Evolutionary conservation across 352 stramenopile species (phyloP), one percentile per base, ranked within the genome.

Genomic region (Pythium dissotocum): DNA sequence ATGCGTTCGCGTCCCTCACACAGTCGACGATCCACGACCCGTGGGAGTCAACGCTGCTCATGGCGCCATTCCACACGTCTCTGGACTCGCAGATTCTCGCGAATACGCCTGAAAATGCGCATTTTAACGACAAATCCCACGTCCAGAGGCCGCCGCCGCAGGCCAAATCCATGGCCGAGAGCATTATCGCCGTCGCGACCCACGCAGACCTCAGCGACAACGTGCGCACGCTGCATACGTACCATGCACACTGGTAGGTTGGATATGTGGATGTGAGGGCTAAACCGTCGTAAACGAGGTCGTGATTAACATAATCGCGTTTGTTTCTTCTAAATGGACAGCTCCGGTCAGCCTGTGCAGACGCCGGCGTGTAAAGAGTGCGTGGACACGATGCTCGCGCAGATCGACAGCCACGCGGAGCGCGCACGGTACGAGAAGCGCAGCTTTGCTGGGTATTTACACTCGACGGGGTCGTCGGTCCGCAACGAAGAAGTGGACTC

Each of bases 201-300:
- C 85, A 91, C 58, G 85, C 86, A 5, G 82, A 92, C 55, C 63
- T 94, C 6, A 94, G 85, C 51, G 78, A 91, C 59, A 84, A 92
- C 33, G 79, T 92, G 0, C 77, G 87, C 51, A 72, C 86, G 51
- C 74, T 94, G n/a, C 90, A 82, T 28, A 80, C 70, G 9, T 84
- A 91, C 49, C 76, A 91, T 40, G 79, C 81, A 5, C 84, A 91
- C 67, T 94, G 85, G 85, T 93, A 64, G 40, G 77, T 30, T 13
- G 26, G 1, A 36, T 49, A 18, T 42, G n/a, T 54, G 32, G 46
- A 26, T 54, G 46, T 13, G 51, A 18, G 14, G 26, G 44, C 28
- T 30, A 30, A 2, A 30, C 28, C 28, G 56, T 40, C 12, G 14
- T 58, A 32, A 53, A 53, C 32, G 46, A 4, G 21, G 8, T 28